These are phyloP conservation scores for Curvularia verruculosa DNA, from an alignment of 2,329 filamentous ascomycete species.

Conservation along the genomic window DNA sequence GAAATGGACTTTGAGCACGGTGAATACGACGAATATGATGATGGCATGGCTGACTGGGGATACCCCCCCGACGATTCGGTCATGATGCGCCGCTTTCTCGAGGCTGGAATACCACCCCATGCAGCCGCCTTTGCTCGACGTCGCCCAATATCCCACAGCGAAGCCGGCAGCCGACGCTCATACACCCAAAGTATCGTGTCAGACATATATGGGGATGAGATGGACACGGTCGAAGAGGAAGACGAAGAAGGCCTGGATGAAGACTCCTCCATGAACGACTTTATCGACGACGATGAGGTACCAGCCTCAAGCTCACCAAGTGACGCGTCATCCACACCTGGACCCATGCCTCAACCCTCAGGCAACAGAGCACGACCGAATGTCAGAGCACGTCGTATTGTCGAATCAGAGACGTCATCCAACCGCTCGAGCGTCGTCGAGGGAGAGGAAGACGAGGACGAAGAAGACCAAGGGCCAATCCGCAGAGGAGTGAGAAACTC, in stretches of 20 bases:
- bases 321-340: slow-evolving; percentile 39
- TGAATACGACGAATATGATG: slow-evolving; percentile 43
- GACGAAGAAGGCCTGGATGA: slow-evolving; percentile 49
- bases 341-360: slow-evolving; percentile 39
- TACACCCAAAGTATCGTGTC: slow-evolving; percentile 51
- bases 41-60: slow-evolving; percentile 39
- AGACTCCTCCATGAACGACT: slow-evolving; percentile 52
- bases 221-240: slow-evolving; percentile 52
- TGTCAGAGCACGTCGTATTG: slow-evolving; percentile 42
- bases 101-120: slow-evolving; percentile 34
- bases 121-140: slow-evolving; percentile 31
- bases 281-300: slow-evolving; percentile 48
- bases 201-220: slow-evolving; percentile 50
- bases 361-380: slow-evolving; percentile 28
- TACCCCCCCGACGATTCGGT: slow-evolving; percentile 38
- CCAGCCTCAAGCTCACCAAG: slow-evolving; percentile 32
- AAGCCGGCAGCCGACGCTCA: slow-evolving; percentile 49
- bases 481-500: slow-evolving; percentile 41
- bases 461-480: slow-evolving; percentile 47
- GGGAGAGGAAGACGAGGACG: slow-evolving; percentile 45
- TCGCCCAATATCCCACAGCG: slow-evolving; percentile 50
- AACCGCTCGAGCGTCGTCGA: slow-evolving; percentile 44
- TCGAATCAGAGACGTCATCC: slow-evolving; percentile 49
- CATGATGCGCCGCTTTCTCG: slow-evolving; percentile 45
- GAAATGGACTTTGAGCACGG: slow-evolving; percentile 51